A percentile compares a stretch with the other conserved stretches of the same genome.
Evolutionary conservation across 2,329 filamentous ascomycete species (phyloP).

Genomic region (Arthrinium phaeospermum): DNA sequence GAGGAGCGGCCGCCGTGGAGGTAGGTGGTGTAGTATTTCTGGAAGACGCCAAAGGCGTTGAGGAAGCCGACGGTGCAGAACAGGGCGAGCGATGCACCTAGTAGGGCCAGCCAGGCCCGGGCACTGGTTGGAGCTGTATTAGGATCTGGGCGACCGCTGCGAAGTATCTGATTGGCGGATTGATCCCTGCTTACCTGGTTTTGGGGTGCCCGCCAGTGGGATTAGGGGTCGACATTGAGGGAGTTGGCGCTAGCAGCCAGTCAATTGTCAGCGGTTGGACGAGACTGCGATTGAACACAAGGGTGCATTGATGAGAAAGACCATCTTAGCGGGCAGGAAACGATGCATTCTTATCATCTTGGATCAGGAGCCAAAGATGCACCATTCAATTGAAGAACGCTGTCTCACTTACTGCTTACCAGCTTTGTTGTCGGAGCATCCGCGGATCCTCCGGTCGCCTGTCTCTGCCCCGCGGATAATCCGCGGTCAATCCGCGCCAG

Average conservation of each 20-base stretch:
- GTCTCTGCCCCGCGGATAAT: background rate
- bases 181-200: background rate
- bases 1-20: slow-evolving; percentile 40
- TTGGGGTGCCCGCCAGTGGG: background rate
- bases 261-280: background rate
- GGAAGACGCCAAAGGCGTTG: slow-evolving; percentile 58
- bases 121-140: slow-evolving; percentile 1
- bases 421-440: background rate
- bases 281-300: background rate
- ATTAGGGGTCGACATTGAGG: background rate
- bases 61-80: slow-evolving; percentile 56
- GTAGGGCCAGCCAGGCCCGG: slow-evolving; percentile 50
- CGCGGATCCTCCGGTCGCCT: slow-evolving; percentile 16
- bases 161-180: background rate
- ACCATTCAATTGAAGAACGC: background rate
- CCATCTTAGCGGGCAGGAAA: background rate
- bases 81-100: slow-evolving; percentile 50
- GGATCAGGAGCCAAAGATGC: background rate
- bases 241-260: background rate
- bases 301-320: background rate
- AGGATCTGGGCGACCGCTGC: background rate
- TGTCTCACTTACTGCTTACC: background rate
- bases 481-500: background rate
- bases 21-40: slow-evolving; percentile 55
- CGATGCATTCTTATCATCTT: background rate